Percentiles rank a stretch among this genome's conserved stretches.
These are phyloP conservation scores for Calocybe cyanea DNA, from an alignment of 768 basidiomycete species.

Conservation along the genomic window DNA sequence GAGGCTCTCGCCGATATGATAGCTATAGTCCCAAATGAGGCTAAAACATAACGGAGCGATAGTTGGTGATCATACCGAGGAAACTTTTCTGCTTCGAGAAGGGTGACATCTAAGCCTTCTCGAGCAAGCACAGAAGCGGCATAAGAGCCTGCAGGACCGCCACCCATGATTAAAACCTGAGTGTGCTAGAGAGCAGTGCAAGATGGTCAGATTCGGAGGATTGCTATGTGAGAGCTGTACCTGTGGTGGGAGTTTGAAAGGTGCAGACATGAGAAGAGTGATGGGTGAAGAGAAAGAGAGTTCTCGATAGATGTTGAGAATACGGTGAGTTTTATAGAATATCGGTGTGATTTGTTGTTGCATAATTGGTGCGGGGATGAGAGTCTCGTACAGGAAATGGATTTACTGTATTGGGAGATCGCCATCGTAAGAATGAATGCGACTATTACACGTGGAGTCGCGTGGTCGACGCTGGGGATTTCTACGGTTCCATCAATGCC, in stretches of 20 bases:
- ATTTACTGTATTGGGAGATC: constrained; percentile 8
- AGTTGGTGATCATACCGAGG: constrained; percentile 33
- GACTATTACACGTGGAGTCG: constrained; percentile 12
- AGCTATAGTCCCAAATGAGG: constrained; percentile 27
- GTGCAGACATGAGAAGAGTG: constrained; percentile 2
- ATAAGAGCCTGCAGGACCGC: constrained; percentile 56
- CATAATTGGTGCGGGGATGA: neutral
- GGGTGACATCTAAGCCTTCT: constrained; percentile 50
- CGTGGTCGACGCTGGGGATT: constrained; percentile 2
- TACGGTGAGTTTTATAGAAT: constrained; percentile 12
- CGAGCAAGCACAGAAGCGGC: constrained; percentile 52
- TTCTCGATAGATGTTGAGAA: neutral
- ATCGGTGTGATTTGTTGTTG: constrained; percentile 1
- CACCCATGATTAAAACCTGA: constrained; percentile 44
- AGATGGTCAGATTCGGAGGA: neutral
- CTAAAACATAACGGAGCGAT: neutral
- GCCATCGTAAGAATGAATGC: constrained; percentile 6
- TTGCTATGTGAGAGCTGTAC: constrained; percentile 6
- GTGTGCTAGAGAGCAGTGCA: constrained; percentile 27
- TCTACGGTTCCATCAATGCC: too few relatives aligned
- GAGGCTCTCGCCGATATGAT: constrained; percentile 58
- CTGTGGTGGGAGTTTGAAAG: constrained; percentile 13
- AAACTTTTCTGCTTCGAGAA: constrained; percentile 53
- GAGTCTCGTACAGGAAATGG: constrained; percentile 9
- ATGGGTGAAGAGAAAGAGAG: neutral